A percentile compares a stretch with the other conserved stretches of the same genome.
These are phyloP conservation scores for Themeda triandra DNA, from an alignment of 176 grass and related monocot genomes.

Conservation along the genomic window DNA sequence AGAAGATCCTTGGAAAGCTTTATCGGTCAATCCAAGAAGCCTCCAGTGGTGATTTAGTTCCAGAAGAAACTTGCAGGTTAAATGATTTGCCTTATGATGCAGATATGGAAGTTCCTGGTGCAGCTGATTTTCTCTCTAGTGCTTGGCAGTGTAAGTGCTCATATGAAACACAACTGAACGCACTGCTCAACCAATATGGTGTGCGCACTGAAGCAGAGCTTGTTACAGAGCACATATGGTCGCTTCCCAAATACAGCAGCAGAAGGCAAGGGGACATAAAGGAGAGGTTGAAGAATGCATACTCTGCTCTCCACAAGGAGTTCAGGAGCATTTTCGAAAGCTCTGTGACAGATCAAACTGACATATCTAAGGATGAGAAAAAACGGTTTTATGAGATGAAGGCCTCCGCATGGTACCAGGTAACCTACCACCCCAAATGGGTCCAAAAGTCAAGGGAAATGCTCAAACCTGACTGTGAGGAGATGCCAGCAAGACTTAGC, in stretches of 20 bases:
- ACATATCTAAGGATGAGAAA: slow-evolving; percentile 52
- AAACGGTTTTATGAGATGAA: slow-evolving; percentile 55
- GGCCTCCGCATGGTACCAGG: slow-evolving; percentile 89
- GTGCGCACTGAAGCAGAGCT: slow-evolving; percentile 77
- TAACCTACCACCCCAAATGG: slow-evolving; percentile 81
- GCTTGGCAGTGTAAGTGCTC: slow-evolving; percentile 61
- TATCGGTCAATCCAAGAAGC: slow-evolving; percentile 44
- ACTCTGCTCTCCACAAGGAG: slow-evolving; percentile 58
- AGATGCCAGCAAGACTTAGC: slow-evolving; percentile 49
- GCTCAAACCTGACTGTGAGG: slow-evolving; percentile 32
- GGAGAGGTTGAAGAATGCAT: slow-evolving; percentile 76
- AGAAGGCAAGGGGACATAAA: slow-evolving; percentile 74
- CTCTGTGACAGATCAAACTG: slow-evolving; percentile 22
- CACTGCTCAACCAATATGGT: slow-evolving; percentile 58
- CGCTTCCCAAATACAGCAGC: slow-evolving; percentile 57
- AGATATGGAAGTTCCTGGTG: slow-evolving; percentile 71
- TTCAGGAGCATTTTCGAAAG: slow-evolving; percentile 53
- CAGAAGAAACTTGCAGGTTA: slow-evolving; percentile 35
- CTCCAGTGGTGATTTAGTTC: slow-evolving; percentile 18
- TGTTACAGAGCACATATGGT: slow-evolving; percentile 81
- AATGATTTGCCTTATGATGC: slow-evolving; percentile 68
- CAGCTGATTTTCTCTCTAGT: slow-evolving; percentile 51
- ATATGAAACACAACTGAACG: slow-evolving; percentile 61
- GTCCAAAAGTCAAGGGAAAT: slow-evolving; percentile 44
- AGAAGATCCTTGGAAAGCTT: slow-evolving; percentile 72